Evolutionary conservation across 2,329 filamentous ascomycete species (phyloP), one percentile per base, ranked within the genome.

Genomic region (Fusarium coffeatum): DNA sequence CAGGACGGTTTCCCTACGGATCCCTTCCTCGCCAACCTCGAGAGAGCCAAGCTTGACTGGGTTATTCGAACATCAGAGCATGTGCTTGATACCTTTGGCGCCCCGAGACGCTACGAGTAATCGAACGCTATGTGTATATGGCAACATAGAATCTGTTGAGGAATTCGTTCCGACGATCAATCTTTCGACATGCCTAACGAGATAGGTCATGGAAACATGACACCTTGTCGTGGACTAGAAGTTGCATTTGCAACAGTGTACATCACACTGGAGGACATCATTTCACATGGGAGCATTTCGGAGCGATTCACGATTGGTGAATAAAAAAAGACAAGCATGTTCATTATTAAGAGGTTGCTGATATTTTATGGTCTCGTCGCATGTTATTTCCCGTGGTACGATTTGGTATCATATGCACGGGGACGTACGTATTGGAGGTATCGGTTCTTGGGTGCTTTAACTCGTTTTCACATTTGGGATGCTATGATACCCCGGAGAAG

Each of bases 1-100:
- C 74, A 76, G 54, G 79, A 79, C 25, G 77, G 76, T 18, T 82
- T 79, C 71, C 79, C 80, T 2, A 79, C 79, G 3, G 80, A 82
- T 45, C 80, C 80, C 11, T 82, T 80, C 78, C 72, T 82, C 50
- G 76, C 75, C 58, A 80, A 77, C 53, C 72, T 81, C 8, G 80
- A 81, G 56, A 75, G 77, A 68, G 71, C 62, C 55, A 82, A 81
- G 75, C 76, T 82, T 43, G 80, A 82, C 42, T 80, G 80, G 79
- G 79, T 82, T 60, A 72, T 81, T 28, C 71, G 74, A 37, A 78
- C 78, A 7, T 79, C 80, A 6, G 74, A 80, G 49, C 76, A 78
- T 47, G 77, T 82, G 56, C 74, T 81, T 25, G 75, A 76, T 45
- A 74, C 75, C 6, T 80, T 79, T 67, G 72, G 72, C 28, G 70